Conservation (phyloP, 192 early-diverging fungal genomes). For the Kickxella alabastrina region DNA sequence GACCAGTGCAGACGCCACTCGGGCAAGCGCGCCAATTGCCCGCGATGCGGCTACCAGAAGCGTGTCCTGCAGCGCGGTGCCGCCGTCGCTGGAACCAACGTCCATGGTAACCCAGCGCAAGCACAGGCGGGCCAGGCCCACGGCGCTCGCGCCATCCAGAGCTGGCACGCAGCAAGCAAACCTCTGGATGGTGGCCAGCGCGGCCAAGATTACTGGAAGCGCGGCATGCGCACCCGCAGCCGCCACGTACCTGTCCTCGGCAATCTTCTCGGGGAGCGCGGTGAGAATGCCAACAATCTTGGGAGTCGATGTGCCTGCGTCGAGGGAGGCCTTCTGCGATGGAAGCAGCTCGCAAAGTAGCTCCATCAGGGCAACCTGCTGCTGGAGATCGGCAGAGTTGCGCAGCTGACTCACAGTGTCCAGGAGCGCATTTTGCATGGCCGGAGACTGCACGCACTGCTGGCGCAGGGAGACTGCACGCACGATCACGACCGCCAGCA, state of each 20-base stretch:
- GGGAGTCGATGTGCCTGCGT: conserved; percentile 8
- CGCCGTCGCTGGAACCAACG: neutral
- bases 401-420: conserved; percentile 9
- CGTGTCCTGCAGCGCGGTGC: neutral
- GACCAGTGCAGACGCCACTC: neutral
- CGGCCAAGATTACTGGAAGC: conserved; percentile 11
- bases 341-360: conserved; percentile 41
- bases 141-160: conserved; percentile 13
- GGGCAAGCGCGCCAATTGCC: conserved; percentile 9
- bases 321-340: conserved; percentile 4
- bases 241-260: neutral
- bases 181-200: conserved; percentile 12
- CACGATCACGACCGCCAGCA: conserved; percentile 1
- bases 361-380: conserved; percentile 23
- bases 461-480: conserved; percentile 24
- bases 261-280: conserved; percentile 3
- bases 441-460: conserved; percentile 23
- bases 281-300: conserved; percentile 12
- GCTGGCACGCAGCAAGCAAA: conserved; percentile 13
- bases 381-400: neutral
- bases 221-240: neutral
- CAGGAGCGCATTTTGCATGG: conserved; percentile 28
- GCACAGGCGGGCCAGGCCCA: conserved; percentile 18
- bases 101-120: conserved; percentile 11
- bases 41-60: conserved; percentile 12